Base-by-base conservation (phyloP, 805 yeast species). In the Lipomyces sp. region DNA sequence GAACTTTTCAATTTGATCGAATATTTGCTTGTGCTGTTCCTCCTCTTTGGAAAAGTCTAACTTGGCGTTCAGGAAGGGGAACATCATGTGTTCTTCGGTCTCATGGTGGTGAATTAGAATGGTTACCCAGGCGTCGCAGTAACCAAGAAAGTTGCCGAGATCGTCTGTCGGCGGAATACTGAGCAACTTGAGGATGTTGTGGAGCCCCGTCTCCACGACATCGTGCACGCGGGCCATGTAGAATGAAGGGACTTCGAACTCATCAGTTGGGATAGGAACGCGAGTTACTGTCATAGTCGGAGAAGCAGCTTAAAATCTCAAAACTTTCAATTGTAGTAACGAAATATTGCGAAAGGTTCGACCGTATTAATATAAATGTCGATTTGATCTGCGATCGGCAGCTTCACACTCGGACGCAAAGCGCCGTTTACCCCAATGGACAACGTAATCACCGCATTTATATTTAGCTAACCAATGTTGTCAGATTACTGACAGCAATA, bases 81-180 rank as follows among this genome's bases (percentile, higher is more conserved):
- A 58, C 65, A 59, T 33, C 32, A 54, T 51, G 39, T 57, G 62
- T 33, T 63, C 65, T 53, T 63, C 65, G 10, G 59, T 35, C 15
- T 53, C 45, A 39, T 58, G 65, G 30, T 63, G 65, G 48, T 53
- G 53, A 34, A 59, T 18, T 35, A 63, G 39, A n/a, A 59, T 53
- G 10, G 55, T 54, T 15, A 56, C 62, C 62, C 62, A 63, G 3
- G 59, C 59, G 10, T 54, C 32, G 29, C 62, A 51, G 51, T 63
- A 63, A 18, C 65, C 65, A 29, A 63, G 34, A 57, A 63, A 63
- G 35, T 63, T 63, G 11, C 8, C 11, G 8, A 63, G 39, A 33
- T 63, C 65, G 29, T 51, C 50, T 2, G 10, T 4, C 10, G 65
- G 62, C 8, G 65, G 65, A 24, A n/a, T 53, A 10, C 8, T 50